Conservation (phyloP, 495 filamentous ascomycete species). For the Niebla homalea region DNA sequence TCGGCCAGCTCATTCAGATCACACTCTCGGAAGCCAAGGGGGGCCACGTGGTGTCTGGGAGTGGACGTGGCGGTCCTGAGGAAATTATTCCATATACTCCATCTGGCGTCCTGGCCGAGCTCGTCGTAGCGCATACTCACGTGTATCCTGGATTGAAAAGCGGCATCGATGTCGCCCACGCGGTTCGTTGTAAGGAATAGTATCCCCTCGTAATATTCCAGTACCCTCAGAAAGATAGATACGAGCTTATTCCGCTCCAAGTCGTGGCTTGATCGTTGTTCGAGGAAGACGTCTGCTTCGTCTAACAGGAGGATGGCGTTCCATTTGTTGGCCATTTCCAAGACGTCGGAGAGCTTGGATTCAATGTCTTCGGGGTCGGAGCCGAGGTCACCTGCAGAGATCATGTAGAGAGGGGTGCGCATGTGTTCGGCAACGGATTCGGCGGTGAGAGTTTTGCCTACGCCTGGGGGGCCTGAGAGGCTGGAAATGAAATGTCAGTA, state of each 20-base stretch:
- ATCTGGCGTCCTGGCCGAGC: slow-evolving; percentile 13
- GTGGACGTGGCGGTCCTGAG: neutral
- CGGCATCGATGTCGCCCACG: slow-evolving; percentile 28
- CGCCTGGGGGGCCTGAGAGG: slow-evolving; percentile 30
- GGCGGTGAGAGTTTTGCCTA: slow-evolving; percentile 33
- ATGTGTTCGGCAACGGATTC: slow-evolving; percentile 17
- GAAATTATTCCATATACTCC: slow-evolving; percentile 13
- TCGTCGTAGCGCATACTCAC: slow-evolving; percentile 29
- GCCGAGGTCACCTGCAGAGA: slow-evolving; percentile 15
- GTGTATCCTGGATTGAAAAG: slow-evolving; percentile 33
- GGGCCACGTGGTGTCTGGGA: neutral
- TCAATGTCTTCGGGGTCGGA: slow-evolving; percentile 9
- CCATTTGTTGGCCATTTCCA: slow-evolving; percentile 18
- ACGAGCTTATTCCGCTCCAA: slow-evolving; percentile 43
- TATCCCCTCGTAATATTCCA: slow-evolving; percentile 29
- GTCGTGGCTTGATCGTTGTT: slow-evolving; percentile 32
- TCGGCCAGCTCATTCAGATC: slow-evolving; percentile 30
- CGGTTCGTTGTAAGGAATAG: slow-evolving; percentile 30
- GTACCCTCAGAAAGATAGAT: slow-evolving; percentile 25
- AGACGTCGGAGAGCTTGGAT: slow-evolving; percentile 12
- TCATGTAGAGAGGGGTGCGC: slow-evolving; percentile 10
- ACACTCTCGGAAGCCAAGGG: slow-evolving; percentile 21
- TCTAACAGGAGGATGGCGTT: slow-evolving; percentile 40
- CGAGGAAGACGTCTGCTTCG: slow-evolving; percentile 57
- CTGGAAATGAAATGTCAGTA: slow-evolving; percentile 18